A percentile compares a stretch with the other conserved stretches of the same genome.
These are phyloP conservation scores for Synchytrium microbalum DNA, from an alignment of 371 early-diverging fungal species.

Conservation along the genomic window DNA sequence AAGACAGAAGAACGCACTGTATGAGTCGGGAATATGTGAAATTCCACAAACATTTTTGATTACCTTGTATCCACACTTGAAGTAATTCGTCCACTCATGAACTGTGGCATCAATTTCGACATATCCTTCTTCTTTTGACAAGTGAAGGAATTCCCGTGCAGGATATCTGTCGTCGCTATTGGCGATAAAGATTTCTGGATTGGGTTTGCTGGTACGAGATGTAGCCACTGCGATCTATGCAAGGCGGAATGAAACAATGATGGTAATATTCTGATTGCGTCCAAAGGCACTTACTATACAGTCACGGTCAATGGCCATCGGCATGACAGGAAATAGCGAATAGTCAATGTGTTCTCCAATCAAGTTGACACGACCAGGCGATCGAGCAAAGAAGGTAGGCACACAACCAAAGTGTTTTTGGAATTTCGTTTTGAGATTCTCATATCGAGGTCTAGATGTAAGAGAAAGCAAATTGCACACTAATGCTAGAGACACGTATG, in stretches of 20 bases:
- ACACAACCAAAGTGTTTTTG: conserved; percentile 46
- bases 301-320: conserved; percentile 92
- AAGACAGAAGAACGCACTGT: conserved; percentile 58
- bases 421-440: conserved; percentile 47
- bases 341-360: conserved; percentile 96
- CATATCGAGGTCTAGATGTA: conserved; percentile 58
- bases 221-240: not conserved
- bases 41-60: not conserved
- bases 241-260: not conserved
- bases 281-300: conserved; percentile 36
- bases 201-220: not conserved
- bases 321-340: conserved; percentile 86
- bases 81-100: not conserved
- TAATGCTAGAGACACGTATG: too few relatives aligned
- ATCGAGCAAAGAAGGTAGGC: conserved; percentile 76
- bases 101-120: not conserved
- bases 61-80: not conserved
- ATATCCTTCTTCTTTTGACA: not conserved
- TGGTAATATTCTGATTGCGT: conserved; percentile 4
- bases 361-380: conserved; percentile 90
- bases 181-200: not conserved
- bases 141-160: not conserved
- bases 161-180: not conserved
- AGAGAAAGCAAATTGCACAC: too few relatives aligned
- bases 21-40: not conserved